Percentiles rank a stretch among this genome's conserved stretches.
phyloP scores from a whole-genome alignment of 164 flowering plant genomes.

The Aristolochia californica region DNA sequence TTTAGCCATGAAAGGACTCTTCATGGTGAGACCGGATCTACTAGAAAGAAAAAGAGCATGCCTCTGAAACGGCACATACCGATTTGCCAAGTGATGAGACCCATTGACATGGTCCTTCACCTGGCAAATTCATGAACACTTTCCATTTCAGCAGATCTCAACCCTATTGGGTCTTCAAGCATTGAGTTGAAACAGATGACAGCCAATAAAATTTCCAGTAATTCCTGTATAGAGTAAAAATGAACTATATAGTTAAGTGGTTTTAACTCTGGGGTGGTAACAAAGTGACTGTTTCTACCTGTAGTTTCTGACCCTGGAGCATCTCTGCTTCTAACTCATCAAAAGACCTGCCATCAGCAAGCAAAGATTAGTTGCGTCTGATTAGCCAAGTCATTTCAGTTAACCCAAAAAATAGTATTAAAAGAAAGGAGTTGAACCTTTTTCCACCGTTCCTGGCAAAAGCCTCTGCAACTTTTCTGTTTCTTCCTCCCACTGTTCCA shows the following conservation, averaged over 20 bases:
- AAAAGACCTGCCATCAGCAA: slow-evolving; percentile 46
- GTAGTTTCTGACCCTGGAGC: slow-evolving; percentile 91
- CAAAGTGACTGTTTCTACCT: slow-evolving; percentile 31
- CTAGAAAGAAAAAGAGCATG: no score
- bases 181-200: no score
- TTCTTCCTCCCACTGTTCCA: slow-evolving; percentile 90
- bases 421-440: slow-evolving; percentile 32
- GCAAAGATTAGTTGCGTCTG: slow-evolving; percentile 1
- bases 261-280: not conserved
- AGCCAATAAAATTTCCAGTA: no score
- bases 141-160: no score
- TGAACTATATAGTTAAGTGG: not conserved
- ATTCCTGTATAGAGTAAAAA: no score
- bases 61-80: no score
- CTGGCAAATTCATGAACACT: no score
- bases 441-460: slow-evolving; percentile 81
- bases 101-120: no score
- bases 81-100: no score
- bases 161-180: no score
- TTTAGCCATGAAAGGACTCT: no score
- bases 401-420: not conserved
- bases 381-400: not conserved
- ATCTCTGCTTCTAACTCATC: slow-evolving; percentile 95
- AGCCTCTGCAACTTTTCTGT: slow-evolving; percentile 93
- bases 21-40: no score